Percentiles rank a stretch among this genome's conserved stretches.
Evolutionary conservation across 352 stramenopile genomes (phyloP).

Genomic region (Globisporangium radiosum): DNA sequence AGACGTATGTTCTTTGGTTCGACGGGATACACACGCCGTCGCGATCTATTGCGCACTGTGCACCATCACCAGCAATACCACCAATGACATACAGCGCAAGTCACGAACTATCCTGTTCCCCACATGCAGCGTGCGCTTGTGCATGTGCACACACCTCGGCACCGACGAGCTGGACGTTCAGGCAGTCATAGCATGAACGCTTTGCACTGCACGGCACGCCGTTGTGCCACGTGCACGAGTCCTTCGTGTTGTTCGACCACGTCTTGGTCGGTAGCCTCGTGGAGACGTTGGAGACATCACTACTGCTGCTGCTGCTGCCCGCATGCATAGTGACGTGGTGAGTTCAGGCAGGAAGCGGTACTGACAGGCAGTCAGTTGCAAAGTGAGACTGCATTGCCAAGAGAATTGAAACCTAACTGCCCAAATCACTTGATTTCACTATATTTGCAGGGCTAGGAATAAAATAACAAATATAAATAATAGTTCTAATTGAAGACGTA

Average conservation of each 20-base stretch:
- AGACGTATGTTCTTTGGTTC: conserved; percentile 14
- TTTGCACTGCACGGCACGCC: background rate
- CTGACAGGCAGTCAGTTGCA: no score
- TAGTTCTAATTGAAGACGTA: no score
- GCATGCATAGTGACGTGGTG: background rate
- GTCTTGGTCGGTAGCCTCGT: background rate
- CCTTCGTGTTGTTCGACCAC: background rate
- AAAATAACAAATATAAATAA: no score
- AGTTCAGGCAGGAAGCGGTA: no score
- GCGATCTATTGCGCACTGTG: background rate
- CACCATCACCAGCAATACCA: background rate
- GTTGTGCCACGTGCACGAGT: background rate
- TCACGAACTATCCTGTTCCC: background rate
- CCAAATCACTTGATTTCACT: no score
- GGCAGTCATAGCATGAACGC: conserved; percentile 12
- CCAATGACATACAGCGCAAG: background rate
- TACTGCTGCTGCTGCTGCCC: background rate
- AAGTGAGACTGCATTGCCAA: no score
- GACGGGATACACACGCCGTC: conserved; percentile 26
- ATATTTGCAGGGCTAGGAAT: no score
- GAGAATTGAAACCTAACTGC: no score
- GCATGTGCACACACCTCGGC: background rate
- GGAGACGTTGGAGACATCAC: conserved; percentile 5
- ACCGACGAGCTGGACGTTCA: conserved; percentile 3
- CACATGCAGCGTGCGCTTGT: conserved; percentile 6